A percentile compares a stretch with the other conserved stretches of the same genome.
phyloP scores from a whole-genome alignment of 2,329 filamentous ascomycete genomes.

The Exophiala sp. region DNA sequence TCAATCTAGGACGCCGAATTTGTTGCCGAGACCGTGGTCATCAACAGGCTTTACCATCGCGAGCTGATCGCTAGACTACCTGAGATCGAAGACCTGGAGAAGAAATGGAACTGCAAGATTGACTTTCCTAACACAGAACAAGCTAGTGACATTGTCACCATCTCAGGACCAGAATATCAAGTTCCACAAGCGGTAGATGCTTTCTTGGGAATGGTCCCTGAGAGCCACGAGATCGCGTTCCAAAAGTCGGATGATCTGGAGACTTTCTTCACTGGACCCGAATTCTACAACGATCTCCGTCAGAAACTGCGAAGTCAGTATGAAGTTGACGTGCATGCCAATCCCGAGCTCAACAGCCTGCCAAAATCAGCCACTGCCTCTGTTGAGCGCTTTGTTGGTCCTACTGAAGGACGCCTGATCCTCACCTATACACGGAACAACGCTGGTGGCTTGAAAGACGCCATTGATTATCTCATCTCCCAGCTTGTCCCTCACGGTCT shows the following conservation, averaged over 20 bases:
- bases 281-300: conserved; percentile 76
- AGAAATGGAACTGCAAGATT: conserved; percentile 99
- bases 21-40: conserved; percentile 86
- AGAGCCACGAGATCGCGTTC: conserved; percentile 87
- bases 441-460: conserved; percentile 88
- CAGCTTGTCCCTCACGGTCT: conserved; percentile 83
- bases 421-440: conserved; percentile 96
- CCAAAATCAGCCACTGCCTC: conserved; percentile 32
- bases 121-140: conserved; percentile 96
- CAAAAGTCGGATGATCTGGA: conserved; percentile 71
- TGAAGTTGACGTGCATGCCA: conserved; percentile 80
- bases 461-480: conserved; percentile 87
- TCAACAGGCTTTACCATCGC: conserved; percentile 92
- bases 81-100: conserved; percentile 91
- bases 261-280: conserved; percentile 74
- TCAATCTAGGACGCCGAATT: conserved; percentile 79
- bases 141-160: conserved; percentile 91
- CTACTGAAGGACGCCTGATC: conserved; percentile 55
- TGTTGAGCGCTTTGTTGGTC: conserved; percentile 43
- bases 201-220: conserved; percentile 95
- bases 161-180: conserved; percentile 96
- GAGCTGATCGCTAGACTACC: conserved; percentile 83
- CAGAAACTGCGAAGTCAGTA: conserved; percentile 86
- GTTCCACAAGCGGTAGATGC: conserved; percentile 95
- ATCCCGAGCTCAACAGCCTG: conserved; percentile 36